Evolutionary conservation across 108 stramenopile genomes (phyloP), one percentile per base, ranked within the genome.

Genomic region (Skeletonema potamos): DNA sequence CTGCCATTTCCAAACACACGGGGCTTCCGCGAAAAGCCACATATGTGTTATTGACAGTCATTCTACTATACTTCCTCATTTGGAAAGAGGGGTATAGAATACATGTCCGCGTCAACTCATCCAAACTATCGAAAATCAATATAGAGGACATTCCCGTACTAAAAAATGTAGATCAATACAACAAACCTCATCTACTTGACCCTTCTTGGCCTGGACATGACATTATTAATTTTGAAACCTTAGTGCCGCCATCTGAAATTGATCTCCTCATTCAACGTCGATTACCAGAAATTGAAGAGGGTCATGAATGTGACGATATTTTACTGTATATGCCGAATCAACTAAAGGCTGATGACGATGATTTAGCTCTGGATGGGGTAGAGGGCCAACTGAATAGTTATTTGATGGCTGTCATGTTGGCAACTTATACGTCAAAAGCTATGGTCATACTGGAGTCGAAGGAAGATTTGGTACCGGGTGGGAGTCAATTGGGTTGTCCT

Each of bases 401-500:
- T 56, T 58, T 79, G 7, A 57, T 79, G 6, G 77, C 71, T 11
- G 57, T 48, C 13, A 39, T 79, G 36, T 28, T 79, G 20, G 70
- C 77, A 26, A 72, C 77, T 1, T 72, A 61, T 55, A 18, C 60
- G 3, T 39, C 58, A 2, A 72, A 72, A 20, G 71, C 70, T 48
- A 43, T 79, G 65, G 66, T 79, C 2, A 27, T 79, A 32, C 66
- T 79, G 0, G 77, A 79, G 28, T 30, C 65, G 1, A 59, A 54
- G 0, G 39, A 54, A n/a, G 58, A 65, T 27, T 12, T 58, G 17
- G 64, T 65, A 43, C 24, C 58, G 7, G 30, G 39, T n/a, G 65
- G 65, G 4, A 56, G 54, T 28, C 77, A 77, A 24, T 77, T 77
- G 12, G 70, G 77, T 27, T 77, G 77, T 56, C 77, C 70, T 0